A percentile compares a stretch with the other conserved stretches of the same genome.
phyloP scores from a whole-genome alignment of 202 grass and related monocot species.

The Digitaria exilis region DNA sequence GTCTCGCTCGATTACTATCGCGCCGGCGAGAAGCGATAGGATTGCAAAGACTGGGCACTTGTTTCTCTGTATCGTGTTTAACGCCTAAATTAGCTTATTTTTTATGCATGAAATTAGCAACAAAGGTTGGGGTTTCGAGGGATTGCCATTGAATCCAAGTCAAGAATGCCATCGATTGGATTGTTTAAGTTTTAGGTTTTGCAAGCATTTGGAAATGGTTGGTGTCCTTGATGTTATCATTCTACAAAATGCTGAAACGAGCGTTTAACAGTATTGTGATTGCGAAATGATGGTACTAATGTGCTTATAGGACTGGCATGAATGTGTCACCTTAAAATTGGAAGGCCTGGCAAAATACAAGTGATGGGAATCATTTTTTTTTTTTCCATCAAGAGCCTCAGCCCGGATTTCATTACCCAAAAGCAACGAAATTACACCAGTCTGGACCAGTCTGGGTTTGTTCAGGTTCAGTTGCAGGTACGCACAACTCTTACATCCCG shows the following conservation, averaged over 20 bases:
- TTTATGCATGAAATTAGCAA: background rate
- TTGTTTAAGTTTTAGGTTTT: slow-evolving; percentile 15
- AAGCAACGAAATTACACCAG: too few species aligned
- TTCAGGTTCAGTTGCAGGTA: too few species aligned
- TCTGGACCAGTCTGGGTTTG: too few species aligned
- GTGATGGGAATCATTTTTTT: background rate
- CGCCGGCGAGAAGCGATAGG: slow-evolving; percentile 45
- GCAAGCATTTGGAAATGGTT: slow-evolving; percentile 1
- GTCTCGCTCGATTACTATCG: slow-evolving; percentile 65
- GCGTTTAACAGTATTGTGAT: background rate
- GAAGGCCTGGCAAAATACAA: background rate
- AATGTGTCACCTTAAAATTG: background rate
- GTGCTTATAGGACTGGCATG: background rate
- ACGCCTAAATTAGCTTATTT: background rate
- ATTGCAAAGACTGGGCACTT: background rate
- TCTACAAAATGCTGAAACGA: background rate
- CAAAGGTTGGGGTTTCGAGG: slow-evolving; percentile 6
- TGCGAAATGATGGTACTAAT: background rate
- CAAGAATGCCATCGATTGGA: slow-evolving; percentile 29
- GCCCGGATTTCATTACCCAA: too few species aligned
- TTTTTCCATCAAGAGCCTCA: too few species aligned
- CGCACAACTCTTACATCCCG: too few species aligned
- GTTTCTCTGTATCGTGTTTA: slow-evolving; percentile 30
- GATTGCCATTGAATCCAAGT: background rate
- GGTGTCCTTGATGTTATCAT: background rate